Base-by-base conservation (phyloP, 148 eudicot genomes). In the Oxyria digyna region DNA sequence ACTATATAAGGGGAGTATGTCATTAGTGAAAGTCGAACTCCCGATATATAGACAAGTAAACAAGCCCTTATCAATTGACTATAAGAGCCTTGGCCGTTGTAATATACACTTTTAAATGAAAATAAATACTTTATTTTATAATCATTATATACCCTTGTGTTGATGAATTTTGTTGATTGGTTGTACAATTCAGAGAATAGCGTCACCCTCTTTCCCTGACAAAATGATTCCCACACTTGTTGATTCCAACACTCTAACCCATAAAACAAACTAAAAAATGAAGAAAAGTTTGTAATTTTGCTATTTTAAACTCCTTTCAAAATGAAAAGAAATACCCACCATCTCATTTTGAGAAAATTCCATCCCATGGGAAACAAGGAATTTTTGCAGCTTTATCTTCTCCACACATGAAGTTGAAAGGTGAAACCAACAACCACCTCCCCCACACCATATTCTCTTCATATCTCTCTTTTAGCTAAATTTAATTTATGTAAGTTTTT, bases 211-310 rank as follows among this genome's bases (percentile, higher is more conserved):
- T 59, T 15, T 14, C 20, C n/a, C 71, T 69, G 71, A 69, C 72
- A 74, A 55, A 59, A 68, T 49, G 72, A 74, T 74, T 74, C 77
- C 77, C 76, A 43, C 24, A 52, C 67, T 74, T 68, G 76, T 74
- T 74, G 67, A 70, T 74, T 74, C 72, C 76, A 74, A 74, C 67
- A 41, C 76, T 55, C 76, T 74, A 69, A 40, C 62, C 77, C 68
- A 74, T 68, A 52, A 50, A 72, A 15, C 65, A 14, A 59, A 59
- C 37, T 27, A 31, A 1, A 59, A 59, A 59, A 55, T 23, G 18
- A 55, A 59, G 35, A 11, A 5, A 52, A 29, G 18, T 59, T 59
- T 57, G 35, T 13, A 59, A 59, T 59, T 27, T 59, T 59, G 65
- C 65, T 59, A 59, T 59, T 59, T 59, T 59, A 29, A 59, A 31